phyloP scores from a whole-genome alignment of 78 protist species.

The Chrysochromulina tobinii region DNA sequence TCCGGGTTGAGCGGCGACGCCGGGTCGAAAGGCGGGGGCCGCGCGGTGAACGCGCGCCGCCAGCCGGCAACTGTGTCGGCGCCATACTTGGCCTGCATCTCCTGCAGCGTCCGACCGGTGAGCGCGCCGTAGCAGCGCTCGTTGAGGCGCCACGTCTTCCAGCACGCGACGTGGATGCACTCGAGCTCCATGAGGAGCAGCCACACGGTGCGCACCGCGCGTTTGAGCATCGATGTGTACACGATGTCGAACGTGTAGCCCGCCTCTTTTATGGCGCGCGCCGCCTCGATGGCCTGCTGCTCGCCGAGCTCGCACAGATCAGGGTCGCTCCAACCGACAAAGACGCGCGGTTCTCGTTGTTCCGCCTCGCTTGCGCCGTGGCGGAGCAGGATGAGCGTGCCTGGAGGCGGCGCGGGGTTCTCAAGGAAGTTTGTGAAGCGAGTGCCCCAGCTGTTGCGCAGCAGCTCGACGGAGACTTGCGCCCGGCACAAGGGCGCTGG shows the following conservation, averaged over 20 bases:
- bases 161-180: background rate
- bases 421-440: no score
- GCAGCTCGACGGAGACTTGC: no score
- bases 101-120: background rate
- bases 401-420: background rate
- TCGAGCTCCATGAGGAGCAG: background rate
- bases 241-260: background rate
- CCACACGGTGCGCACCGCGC: background rate
- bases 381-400: background rate
- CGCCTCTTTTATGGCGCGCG: background rate
- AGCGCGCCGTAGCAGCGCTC: background rate
- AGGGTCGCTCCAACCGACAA: background rate
- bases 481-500: no score
- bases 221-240: constrained; percentile 4
- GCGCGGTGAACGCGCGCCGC: background rate
- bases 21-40: background rate
- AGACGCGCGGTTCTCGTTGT: background rate
- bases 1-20: background rate
- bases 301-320: background rate
- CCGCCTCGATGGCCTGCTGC: background rate
- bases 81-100: background rate
- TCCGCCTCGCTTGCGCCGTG: background rate
- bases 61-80: background rate
- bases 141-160: background rate
- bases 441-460: no score